Percentiles rank a stretch among this genome's conserved stretches.
Conservation (phyloP, 371 early-diverging fungal genomes). For the Mortierella sp. region DNA sequence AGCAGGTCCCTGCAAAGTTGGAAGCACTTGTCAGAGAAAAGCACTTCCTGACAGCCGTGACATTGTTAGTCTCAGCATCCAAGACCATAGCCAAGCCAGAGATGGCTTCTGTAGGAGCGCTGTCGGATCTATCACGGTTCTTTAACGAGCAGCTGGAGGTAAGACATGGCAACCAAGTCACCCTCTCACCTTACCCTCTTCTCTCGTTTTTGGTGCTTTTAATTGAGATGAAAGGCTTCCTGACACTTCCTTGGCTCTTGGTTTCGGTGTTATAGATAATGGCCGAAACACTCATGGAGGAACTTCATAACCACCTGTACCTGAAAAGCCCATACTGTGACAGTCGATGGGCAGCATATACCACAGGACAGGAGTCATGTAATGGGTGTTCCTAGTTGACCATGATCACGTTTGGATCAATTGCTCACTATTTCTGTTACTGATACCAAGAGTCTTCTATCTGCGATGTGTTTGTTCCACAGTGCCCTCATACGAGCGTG, state of each 20-base stretch:
- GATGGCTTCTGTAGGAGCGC: constrained; percentile 85
- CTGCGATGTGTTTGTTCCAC: background rate
- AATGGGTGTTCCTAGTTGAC: constrained; percentile 26
- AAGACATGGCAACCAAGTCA: constrained; percentile 18
- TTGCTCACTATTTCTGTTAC: too few relatives aligned
- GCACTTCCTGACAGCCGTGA: constrained; percentile 84
- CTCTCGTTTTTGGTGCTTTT: too few relatives aligned
- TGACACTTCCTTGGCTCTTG: background rate
- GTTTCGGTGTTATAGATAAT: constrained; percentile 58
- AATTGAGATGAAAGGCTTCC: too few relatives aligned
- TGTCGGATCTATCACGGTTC: constrained; percentile 79
- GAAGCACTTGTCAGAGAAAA: constrained; percentile 80
- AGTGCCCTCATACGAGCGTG: constrained; percentile 61
- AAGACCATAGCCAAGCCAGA: constrained; percentile 78
- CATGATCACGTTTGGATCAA: background rate
- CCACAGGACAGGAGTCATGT: constrained; percentile 68
- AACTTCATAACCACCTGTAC: constrained; percentile 93
- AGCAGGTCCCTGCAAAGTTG: constrained; percentile 80
- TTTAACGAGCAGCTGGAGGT: constrained; percentile 77
- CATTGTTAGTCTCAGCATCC: constrained; percentile 73
- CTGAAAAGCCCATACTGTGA: constrained; percentile 81
- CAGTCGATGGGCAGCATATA: constrained; percentile 69
- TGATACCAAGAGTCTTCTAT: too few relatives aligned
- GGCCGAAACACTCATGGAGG: constrained; percentile 86
- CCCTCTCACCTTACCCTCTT: too few relatives aligned